Evolutionary conservation across 2,329 filamentous ascomycete genomes (phyloP), one percentile per base, ranked within the genome.

Genomic region (Penicillium sclerotigenum): DNA sequence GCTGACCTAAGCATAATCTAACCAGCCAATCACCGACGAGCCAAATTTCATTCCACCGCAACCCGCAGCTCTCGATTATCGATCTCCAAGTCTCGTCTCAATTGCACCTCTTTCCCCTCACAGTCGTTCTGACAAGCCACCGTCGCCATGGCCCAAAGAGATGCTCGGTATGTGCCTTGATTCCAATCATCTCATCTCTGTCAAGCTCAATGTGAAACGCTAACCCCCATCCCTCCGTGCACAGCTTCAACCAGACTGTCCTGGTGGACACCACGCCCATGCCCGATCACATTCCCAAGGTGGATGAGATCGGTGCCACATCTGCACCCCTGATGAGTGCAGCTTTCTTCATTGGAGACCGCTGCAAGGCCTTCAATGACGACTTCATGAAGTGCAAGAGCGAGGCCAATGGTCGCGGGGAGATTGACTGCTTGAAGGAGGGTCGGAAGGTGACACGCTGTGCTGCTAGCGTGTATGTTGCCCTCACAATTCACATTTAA

Each of bases 331-430:
- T 99, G 42, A 81, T 96, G 58, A 96, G 90, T 63, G 94, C 94
- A 31, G 87, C 91, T 50, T 99, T 90, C 83, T 99, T 97, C 77
- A 99, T 99, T 73, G 94, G 94, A 62, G 92, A 91, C 65, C 88
- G 93, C 72, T 99, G 94, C 87, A 88, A 85, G 75, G 82, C 89
- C 56, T 99, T 92, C 83, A 97, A 97, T 78, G 94, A 99, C 81
- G 94, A 99, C 79, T 99, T 89, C 80, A 99, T 99, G 93, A 90
- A 96, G 81, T 99, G 94, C 88, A 99, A 99, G 87, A 90, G 85
- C 66, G 91, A 97, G 79, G 87, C 91, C 69, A 88, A 90, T 61
- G 94, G 94, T 69, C 86, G 85, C 77, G 94, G 91, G 75, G 94
- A 99, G 81, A 77, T 95, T 62, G 90, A 96, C 66, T 99, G 94